Evolutionary conservation across 2,329 filamentous ascomycete genomes (phyloP).

Genomic region (Aspergillus flavus): DNA sequence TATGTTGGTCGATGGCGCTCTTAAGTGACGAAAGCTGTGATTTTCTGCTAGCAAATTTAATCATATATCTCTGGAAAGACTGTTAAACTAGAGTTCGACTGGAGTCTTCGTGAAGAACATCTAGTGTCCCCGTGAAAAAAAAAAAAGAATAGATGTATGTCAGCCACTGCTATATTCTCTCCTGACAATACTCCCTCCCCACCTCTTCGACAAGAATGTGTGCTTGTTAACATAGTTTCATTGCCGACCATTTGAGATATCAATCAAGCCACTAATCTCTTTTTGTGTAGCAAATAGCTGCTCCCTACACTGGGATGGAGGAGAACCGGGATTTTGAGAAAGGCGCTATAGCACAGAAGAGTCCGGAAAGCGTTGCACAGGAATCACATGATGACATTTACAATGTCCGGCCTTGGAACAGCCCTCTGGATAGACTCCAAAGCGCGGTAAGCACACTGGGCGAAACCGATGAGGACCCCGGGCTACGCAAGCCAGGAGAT

Average conservation of each 20-base stretch:
- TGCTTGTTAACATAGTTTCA: not conserved
- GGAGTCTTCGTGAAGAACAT: not conserved
- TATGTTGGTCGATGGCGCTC: not conserved
- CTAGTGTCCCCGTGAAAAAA: not conserved
- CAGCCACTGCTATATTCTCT: not conserved
- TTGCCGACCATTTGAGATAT: not conserved
- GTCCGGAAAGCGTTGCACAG: not conserved
- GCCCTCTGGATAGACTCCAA: not conserved
- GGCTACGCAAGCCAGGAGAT: conserved; percentile 14
- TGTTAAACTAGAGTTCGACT: not conserved
- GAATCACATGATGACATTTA: conserved; percentile 3
- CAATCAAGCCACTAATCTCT: not conserved
- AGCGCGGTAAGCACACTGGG: conserved; percentile 1
- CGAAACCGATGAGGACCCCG: conserved; percentile 16
- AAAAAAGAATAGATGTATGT: not conserved
- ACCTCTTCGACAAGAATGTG: not conserved
- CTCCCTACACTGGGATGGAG: conserved; percentile 1
- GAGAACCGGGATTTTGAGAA: not conserved
- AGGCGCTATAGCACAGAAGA: not conserved
- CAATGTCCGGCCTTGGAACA: conserved; percentile 9
- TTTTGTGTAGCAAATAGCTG: not conserved
- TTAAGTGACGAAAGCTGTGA: not conserved
- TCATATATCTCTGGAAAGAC: not conserved
- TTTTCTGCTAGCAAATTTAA: not conserved
- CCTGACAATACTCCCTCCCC: not conserved